Percentiles rank a stretch among this genome's conserved stretches.
Evolutionary conservation across 1,139 yeast species (phyloP).

Genomic region (Candida tropicalis): DNA sequence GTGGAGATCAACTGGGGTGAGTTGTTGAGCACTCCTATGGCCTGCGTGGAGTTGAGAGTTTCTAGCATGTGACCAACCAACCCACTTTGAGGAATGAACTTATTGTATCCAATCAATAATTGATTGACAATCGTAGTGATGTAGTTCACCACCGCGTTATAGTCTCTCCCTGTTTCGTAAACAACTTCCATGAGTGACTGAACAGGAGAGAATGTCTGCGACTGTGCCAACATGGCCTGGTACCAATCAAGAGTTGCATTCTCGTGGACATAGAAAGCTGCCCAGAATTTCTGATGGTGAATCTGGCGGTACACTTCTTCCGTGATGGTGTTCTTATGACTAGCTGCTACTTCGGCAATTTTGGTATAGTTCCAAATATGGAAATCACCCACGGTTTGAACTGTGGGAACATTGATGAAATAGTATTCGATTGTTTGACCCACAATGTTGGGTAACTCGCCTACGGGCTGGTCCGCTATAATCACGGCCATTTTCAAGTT

Average conservation of each 20-base stretch:
- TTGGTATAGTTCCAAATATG: slow-evolving; percentile 25
- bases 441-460: slow-evolving; percentile 27
- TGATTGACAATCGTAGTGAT: slow-evolving; percentile 21
- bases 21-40: slow-evolving; percentile 17
- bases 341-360: slow-evolving; percentile 21
- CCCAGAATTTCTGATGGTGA: slow-evolving; percentile 37
- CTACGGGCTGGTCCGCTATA: slow-evolving; percentile 27
- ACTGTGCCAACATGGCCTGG: slow-evolving; percentile 20
- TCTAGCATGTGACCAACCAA: slow-evolving; percentile 23
- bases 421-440: slow-evolving; percentile 27
- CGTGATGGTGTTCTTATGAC: slow-evolving; percentile 23
- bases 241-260: slow-evolving; percentile 30
- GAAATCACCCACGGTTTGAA: slow-evolving; percentile 26
- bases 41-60: slow-evolving; percentile 24
- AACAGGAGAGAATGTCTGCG: slow-evolving; percentile 21
- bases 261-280: slow-evolving; percentile 28
- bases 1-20: slow-evolving; percentile 30
- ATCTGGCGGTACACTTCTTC: slow-evolving; percentile 32
- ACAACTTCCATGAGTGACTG: slow-evolving; percentile 24
- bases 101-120: slow-evolving; percentile 19
- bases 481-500: slow-evolving; percentile 29
- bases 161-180: slow-evolving; percentile 37
- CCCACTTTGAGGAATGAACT: slow-evolving; percentile 22
- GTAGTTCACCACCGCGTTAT: slow-evolving; percentile 30
- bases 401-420: slow-evolving; percentile 25